Evolutionary conservation across 495 filamentous ascomycete genomes (phyloP).

Genomic region (Penicillium angulare): DNA sequence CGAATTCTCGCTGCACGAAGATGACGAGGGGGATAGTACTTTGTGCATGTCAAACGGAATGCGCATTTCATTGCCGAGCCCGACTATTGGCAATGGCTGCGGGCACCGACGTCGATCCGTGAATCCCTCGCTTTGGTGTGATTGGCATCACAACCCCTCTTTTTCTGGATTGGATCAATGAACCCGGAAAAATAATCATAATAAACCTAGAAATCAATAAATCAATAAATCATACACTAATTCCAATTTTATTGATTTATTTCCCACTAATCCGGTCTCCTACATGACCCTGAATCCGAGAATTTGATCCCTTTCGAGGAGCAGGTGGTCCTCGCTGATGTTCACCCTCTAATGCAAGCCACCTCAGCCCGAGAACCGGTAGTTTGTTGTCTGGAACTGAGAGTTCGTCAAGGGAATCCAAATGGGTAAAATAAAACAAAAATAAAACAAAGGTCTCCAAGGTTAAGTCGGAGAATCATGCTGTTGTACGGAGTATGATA

Average conservation of each 20-base stretch:
- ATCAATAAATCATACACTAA: neutral
- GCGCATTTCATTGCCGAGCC: slow-evolving; percentile 30
- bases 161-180: neutral
- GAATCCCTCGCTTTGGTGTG: slow-evolving; percentile 28
- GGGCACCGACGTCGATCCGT: slow-evolving; percentile 44
- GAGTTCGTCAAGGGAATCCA: neutral
- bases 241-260: too few species aligned
- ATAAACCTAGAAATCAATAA: neutral
- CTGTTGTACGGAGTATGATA: too few species aligned
- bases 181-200: slow-evolving; percentile 1
- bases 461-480: too few species aligned
- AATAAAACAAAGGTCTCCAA: too few species aligned
- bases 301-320: slow-evolving; percentile 13
- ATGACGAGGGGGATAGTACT: slow-evolving; percentile 3
- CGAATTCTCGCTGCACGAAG: neutral
- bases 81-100: slow-evolving; percentile 46
- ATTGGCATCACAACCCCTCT: slow-evolving; percentile 25
- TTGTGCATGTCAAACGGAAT: slow-evolving; percentile 27
- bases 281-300: too few species aligned
- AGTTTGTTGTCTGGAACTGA: neutral
- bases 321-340: neutral
- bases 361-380: slow-evolving; percentile 17
- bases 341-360: slow-evolving; percentile 38
- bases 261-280: too few species aligned
- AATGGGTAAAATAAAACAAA: too few species aligned